These are phyloP conservation scores for Pythium oligandrum DNA, from an alignment of 352 stramenopile species.

Conservation along the genomic window DNA sequence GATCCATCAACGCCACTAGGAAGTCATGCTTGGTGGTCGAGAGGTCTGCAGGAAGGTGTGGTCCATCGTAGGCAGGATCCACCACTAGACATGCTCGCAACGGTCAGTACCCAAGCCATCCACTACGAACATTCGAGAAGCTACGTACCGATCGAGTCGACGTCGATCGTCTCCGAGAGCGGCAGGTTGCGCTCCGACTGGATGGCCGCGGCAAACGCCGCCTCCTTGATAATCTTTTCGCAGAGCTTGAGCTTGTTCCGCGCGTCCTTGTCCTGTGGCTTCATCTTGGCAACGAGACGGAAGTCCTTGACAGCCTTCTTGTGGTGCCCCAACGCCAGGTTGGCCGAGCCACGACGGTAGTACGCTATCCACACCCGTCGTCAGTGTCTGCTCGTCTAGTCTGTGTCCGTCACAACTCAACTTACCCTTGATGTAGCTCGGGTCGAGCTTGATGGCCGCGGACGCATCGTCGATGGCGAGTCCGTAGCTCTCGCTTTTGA, in stretches of 20 bases:
- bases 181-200: constrained; percentile 91
- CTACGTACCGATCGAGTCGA: constrained; percentile 63
- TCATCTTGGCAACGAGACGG: constrained; percentile 92
- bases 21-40: constrained; percentile 76
- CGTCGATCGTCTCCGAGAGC: constrained; percentile 91
- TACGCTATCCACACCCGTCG: constrained; percentile 61
- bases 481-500: constrained; percentile 98
- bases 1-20: constrained; percentile 90
- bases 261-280: constrained; percentile 93
- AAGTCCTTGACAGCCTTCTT: constrained; percentile 98
- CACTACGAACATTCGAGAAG: too few species aligned
- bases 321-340: constrained; percentile 95
- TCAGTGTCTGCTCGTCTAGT: not conserved
- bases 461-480: constrained; percentile 96
- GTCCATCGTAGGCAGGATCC: constrained; percentile 76
- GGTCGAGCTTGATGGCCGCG: constrained; percentile 91
- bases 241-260: constrained; percentile 93
- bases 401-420: not conserved
- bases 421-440: constrained; percentile 93
- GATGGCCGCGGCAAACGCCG: constrained; percentile 96
- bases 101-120: too few species aligned
- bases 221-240: constrained; percentile 96
- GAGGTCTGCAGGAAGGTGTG: constrained; percentile 53
- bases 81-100: constrained; percentile 37
- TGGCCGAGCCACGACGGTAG: constrained; percentile 95